Conservation (phyloP, 148 eudicot genomes). For the Rhododendron vialii region DNA sequence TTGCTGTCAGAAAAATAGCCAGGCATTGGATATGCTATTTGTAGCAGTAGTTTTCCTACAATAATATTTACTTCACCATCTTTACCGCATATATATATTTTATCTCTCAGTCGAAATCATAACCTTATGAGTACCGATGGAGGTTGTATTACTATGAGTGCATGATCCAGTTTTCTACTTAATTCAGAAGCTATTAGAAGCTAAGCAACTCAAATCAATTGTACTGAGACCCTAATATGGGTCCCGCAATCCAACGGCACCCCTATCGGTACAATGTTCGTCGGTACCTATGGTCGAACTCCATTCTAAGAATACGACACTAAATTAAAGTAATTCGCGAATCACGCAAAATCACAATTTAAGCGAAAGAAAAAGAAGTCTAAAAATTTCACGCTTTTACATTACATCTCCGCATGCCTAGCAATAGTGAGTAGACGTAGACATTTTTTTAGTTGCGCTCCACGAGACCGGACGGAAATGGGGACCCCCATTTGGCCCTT, state of each 20-base stretch:
- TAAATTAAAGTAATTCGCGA: not conserved
- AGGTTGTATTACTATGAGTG: no score
- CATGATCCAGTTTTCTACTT: no score
- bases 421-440: not conserved
- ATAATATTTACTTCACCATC: no score
- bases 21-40: no score
- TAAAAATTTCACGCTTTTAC: not conserved
- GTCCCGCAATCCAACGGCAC: not conserved
- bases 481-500: not conserved
- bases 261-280: not conserved
- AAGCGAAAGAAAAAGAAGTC: not conserved
- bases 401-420: not conserved
- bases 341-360: not conserved
- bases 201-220: no score
- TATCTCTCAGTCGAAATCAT: no score
- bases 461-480: not conserved
- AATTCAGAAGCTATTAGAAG: no score
- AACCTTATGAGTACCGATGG: no score
- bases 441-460: not conserved
- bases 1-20: no score
- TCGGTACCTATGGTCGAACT: not conserved
- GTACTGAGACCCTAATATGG: not conserved
- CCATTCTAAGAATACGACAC: not conserved
- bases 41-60: no score
- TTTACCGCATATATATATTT: no score